Evolutionary conservation across 1,284 basidiomycete species (phyloP).

Genomic region (Ceratobasidium sp.): DNA sequence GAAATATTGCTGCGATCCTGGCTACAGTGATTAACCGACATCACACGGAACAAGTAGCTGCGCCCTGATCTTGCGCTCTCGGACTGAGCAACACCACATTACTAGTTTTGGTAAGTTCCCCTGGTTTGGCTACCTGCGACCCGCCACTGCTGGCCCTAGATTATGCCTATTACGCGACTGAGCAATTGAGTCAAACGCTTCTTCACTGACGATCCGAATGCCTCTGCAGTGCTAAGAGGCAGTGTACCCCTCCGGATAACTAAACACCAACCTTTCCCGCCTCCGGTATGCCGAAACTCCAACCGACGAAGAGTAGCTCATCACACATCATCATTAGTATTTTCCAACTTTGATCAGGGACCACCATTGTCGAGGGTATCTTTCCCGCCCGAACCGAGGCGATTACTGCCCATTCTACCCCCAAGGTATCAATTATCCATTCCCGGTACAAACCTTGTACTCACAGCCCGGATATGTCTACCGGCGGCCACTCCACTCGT

Average conservation of each 20-base stretch:
- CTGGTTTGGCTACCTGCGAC: slow-evolving; percentile 1
- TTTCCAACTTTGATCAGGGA: slow-evolving; percentile 23
- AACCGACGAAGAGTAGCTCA: slow-evolving; percentile 1
- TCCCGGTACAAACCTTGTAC: not conserved
- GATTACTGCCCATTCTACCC: not conserved
- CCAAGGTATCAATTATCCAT: slow-evolving; percentile 5
- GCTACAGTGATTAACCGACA: not conserved
- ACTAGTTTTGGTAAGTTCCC: slow-evolving; percentile 26
- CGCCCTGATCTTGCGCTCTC: not conserved
- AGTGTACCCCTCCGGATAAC: slow-evolving; percentile 1
- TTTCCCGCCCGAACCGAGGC: not conserved
- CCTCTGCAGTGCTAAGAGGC: slow-evolving; percentile 33
- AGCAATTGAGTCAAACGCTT: not conserved
- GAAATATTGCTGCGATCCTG: not conserved
- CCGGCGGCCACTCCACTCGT: slow-evolving; percentile 27
- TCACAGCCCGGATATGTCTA: slow-evolving; percentile 26
- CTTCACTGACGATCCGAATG: slow-evolving; percentile 2
- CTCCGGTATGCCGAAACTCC: slow-evolving; percentile 16
- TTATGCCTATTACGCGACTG: not conserved
- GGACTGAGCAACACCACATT: not conserved
- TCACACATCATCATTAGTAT: slow-evolving; percentile 17
- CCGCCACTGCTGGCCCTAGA: not conserved
- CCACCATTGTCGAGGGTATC: not conserved
- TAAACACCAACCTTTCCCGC: slow-evolving; percentile 1
- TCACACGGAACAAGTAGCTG: not conserved